Evolutionary conservation across 2,329 filamentous ascomycete species (phyloP).

Genomic region (Sordariomycetes sp.): DNA sequence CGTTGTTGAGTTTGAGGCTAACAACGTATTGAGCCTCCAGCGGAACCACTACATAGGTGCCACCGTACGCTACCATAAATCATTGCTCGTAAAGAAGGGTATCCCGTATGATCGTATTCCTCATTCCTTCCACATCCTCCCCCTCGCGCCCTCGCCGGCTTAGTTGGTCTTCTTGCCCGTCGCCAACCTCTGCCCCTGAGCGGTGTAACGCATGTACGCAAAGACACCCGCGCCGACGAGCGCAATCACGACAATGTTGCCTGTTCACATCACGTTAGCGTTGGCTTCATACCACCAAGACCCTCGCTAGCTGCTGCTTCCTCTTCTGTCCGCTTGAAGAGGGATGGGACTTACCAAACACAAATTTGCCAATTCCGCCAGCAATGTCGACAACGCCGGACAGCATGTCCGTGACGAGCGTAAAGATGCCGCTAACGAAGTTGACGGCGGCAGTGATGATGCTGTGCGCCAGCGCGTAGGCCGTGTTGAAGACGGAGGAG

Average conservation of each 20-base stretch:
- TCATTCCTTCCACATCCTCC: too few relatives aligned
- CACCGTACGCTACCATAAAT: too few relatives aligned
- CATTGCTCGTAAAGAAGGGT: too few relatives aligned
- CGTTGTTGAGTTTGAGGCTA: too few relatives aligned
- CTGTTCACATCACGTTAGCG: background rate
- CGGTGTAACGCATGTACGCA: slow-evolving; percentile 22
- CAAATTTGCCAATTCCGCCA: slow-evolving; percentile 28
- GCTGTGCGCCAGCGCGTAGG: slow-evolving; percentile 22
- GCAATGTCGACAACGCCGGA: slow-evolving; percentile 25
- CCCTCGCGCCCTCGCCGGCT: too few relatives aligned
- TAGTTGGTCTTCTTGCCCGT: slow-evolving; percentile 21
- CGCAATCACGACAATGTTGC: slow-evolving; percentile 22
- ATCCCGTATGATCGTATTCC: too few relatives aligned
- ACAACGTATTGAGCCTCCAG: too few relatives aligned
- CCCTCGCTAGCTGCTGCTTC: background rate
- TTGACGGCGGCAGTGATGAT: slow-evolving; percentile 21
- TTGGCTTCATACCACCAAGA: background rate
- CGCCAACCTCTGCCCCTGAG: slow-evolving; percentile 16
- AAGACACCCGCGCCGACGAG: slow-evolving; percentile 22
- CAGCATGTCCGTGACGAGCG: slow-evolving; percentile 22
- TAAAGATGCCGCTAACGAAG: slow-evolving; percentile 26
- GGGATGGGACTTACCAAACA: slow-evolving; percentile 20
- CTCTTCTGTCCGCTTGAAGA: background rate
- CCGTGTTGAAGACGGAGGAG: slow-evolving; percentile 23
- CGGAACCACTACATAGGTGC: too few relatives aligned